Conservation (phyloP, 768 basidiomycete species). For the Panellus pusillus region DNA sequence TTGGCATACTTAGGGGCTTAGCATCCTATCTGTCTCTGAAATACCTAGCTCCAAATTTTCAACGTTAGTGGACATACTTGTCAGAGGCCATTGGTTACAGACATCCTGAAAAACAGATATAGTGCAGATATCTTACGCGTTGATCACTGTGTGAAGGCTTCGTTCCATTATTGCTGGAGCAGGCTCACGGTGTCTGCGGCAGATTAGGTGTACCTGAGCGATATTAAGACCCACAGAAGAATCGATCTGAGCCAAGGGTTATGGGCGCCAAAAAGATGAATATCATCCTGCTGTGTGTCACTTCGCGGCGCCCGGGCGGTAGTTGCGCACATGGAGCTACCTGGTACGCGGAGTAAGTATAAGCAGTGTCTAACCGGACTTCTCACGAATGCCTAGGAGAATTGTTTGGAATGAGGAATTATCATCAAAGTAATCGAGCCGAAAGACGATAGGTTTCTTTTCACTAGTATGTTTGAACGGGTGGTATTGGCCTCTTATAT, state of each 20-base stretch:
- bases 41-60: too few species aligned
- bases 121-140: too few species aligned
- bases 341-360: too few species aligned
- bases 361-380: not conserved
- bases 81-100: not conserved
- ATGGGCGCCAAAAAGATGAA: slow-evolving; percentile 11
- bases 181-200: too few species aligned
- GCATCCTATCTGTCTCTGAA: too few species aligned
- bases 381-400: slow-evolving; percentile 5
- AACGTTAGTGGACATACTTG: not conserved
- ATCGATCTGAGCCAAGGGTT: not conserved
- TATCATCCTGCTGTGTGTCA: slow-evolving; percentile 3
- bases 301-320: not conserved
- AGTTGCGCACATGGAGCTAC: not conserved
- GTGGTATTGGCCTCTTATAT: too few species aligned
- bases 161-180: too few species aligned
- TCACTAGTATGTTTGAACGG: too few species aligned
- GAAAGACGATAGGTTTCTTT: too few species aligned
- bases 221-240: not conserved
- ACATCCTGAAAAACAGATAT: not conserved
- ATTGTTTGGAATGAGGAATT: not conserved
- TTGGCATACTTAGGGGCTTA: too few species aligned
- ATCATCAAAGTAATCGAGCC: too few species aligned
- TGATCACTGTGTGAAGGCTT: slow-evolving; percentile 11
- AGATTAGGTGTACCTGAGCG: not conserved